These are phyloP conservation scores for Zelonia costaricensis DNA, from an alignment of 208 protist genomes.

Conservation along the genomic window DNA sequence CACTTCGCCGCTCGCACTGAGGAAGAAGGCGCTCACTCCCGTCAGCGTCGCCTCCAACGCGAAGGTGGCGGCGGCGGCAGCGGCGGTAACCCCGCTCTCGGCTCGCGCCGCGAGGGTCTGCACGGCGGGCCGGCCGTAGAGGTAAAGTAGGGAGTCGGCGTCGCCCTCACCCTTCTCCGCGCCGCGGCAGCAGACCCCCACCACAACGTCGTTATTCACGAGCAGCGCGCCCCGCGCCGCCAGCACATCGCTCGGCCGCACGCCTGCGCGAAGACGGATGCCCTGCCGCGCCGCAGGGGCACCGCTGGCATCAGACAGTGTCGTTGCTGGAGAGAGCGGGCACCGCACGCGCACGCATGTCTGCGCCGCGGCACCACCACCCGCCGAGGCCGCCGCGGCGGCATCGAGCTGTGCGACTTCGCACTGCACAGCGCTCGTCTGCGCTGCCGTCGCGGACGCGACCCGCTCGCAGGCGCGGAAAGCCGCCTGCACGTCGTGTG, in stretches of 20 bases:
- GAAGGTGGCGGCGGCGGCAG: slow-evolving; percentile 22
- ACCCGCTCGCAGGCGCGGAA: slow-evolving; percentile 13
- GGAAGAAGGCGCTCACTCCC: slow-evolving; percentile 54
- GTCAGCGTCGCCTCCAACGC: slow-evolving; percentile 45
- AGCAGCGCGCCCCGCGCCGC: slow-evolving; percentile 28
- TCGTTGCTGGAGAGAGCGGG: slow-evolving; percentile 10
- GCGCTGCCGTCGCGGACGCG: neutral
- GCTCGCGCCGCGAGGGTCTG: slow-evolving; percentile 15
- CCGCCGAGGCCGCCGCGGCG: neutral
- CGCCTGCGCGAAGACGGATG: slow-evolving; percentile 1
- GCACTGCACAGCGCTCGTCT: slow-evolving; percentile 11
- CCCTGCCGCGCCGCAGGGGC: slow-evolving; percentile 1
- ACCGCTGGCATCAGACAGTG: neutral
- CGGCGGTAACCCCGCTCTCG: neutral
- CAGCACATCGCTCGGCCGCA: slow-evolving; percentile 9
- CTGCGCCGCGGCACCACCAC: too few relatives aligned
- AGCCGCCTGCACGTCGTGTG: neutral
- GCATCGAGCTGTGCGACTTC: slow-evolving; percentile 5
- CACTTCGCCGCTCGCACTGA: slow-evolving; percentile 52
- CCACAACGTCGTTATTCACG: slow-evolving; percentile 59
- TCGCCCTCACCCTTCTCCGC: neutral
- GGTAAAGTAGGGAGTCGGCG: slow-evolving; percentile 24
- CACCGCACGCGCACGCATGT: slow-evolving; percentile 21
- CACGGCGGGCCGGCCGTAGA: slow-evolving; percentile 63
- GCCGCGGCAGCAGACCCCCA: slow-evolving; percentile 27